These are phyloP conservation scores for Anaeramoeba flamelloides DNA, from an alignment of 78 protist genomes.

Conservation along the genomic window DNA sequence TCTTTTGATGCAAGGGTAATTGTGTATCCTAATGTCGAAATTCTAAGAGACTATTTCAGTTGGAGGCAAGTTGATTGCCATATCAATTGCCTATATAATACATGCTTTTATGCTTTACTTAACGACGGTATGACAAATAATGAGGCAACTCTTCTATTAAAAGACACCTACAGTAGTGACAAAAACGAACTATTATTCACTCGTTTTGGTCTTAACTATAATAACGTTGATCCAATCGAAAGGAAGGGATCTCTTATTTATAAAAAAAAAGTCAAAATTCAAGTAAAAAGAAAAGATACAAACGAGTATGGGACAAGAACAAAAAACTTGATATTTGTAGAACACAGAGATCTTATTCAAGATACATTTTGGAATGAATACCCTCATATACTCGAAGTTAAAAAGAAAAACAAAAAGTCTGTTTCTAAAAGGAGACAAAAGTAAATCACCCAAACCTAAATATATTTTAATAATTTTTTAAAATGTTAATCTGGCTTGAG, in stretches of 20 bases:
- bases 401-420: too few relatives aligned
- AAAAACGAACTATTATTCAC: constrained; percentile 68
- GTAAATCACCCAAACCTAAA: too few relatives aligned
- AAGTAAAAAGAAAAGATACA: background rate
- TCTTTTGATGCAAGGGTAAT: constrained; percentile 68
- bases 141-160: background rate
- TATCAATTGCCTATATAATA: constrained; percentile 67
- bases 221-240: constrained; percentile 27
- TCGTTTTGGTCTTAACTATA: constrained; percentile 50
- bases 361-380: too few relatives aligned
- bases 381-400: too few relatives aligned
- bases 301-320: too few relatives aligned
- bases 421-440: too few relatives aligned
- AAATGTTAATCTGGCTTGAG: too few relatives aligned
- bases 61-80: constrained; percentile 70
- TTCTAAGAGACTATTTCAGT: constrained; percentile 43
- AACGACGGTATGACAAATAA: constrained; percentile 12
- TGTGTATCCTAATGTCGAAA: constrained; percentile 49
- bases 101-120: constrained; percentile 61
- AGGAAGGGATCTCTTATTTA: constrained; percentile 54
- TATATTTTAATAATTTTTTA: too few relatives aligned
- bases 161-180: constrained; percentile 27
- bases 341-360: too few relatives aligned
- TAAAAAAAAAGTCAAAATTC: background rate
- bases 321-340: too few relatives aligned